Base-by-base conservation (phyloP, 2,329 filamentous ascomycete genomes). In the Xylariomycetidae sp. region DNA sequence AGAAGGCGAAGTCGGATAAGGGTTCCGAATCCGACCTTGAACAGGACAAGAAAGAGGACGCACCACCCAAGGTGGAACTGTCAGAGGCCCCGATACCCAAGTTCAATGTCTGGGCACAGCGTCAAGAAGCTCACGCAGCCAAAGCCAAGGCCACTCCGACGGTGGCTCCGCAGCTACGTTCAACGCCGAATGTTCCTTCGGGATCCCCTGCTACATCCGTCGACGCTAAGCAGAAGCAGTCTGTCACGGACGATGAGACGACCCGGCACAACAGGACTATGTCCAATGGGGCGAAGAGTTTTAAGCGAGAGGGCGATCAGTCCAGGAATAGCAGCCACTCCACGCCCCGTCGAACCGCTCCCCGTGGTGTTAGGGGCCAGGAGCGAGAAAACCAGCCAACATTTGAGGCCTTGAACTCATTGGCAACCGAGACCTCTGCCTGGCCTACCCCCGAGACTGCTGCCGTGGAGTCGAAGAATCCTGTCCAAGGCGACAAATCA, bases 401-500 rank as follows among this genome's bases (percentile, higher is more conserved):
- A 10, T 34, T 49, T 10, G 62, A 60, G 16, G 42, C 60, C 3
- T 54, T 67, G 4, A 85, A 85, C 17, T 72, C 85, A 2, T 82
- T 86, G 29, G 79, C 75, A 38, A 89, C 95, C 58, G 74, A 96
- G 58, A 72, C 85, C 31, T 67, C 77, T 33, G 79, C 79, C 14
- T 98, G 92, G 92, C 92, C 92, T 12, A 96, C 90, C 3, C 88
- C 88, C 1, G 86, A 95, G 48, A 80, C 72, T 31, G 82, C 80
- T 2, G 76, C 82, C 32, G 79, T 81, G 31, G 87, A 92, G 47
- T 76, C 84, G 41, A 85, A 85, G 61, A 80, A 65, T 23, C 87
- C 85, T 58, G 62, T 69, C 2, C 68, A 76, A 33, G 72, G 80
- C 35, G 86, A 86, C 58, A 64, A 67, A 33, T 60, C 67, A 19